Base-by-base conservation (phyloP, 2,329 filamentous ascomycete species). In the Cercospora janseana region DNA sequence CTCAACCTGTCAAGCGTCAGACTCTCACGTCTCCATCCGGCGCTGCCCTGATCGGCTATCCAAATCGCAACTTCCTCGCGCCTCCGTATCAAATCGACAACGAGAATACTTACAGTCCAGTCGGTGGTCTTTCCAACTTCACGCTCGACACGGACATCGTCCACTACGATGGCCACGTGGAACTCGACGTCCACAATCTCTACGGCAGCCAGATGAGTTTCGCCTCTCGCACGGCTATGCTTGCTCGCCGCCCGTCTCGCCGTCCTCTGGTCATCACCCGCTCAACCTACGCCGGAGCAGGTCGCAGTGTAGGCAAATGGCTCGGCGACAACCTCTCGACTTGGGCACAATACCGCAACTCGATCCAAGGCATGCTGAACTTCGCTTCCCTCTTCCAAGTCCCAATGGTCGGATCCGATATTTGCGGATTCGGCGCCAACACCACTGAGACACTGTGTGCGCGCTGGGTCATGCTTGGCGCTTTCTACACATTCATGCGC, bases 111-210 rank as follows among this genome's bases (percentile, higher is more conserved):
- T 46, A 41, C 21, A 27, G 52, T 7, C 32, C 76, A 29, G 78
- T 78, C 1, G 72, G 72, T 9, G 58, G 64, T 9, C 49, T 76
- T 1, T 69, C 66, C 0, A 67, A 71, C 44, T 62, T 61, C 26
- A 75, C 85, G 0, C 79, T 88, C 48, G 76, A 81, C 55, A 86
- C 84, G 0, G 78, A 87, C 61, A 69, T 87, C 4, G 75, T 83
- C 7, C 85, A 88, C 65, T 75, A 80, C 24, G 83, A 86, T 51
- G 85, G 85, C 1, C 70, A 83, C 31, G 73, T 75, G 13, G 81
- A 86, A 67, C 88, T 87, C 62, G 87, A 91, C 59, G 86, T 82
- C 0, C 87, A 91, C 66, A 90, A 90, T 58, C 68, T 90, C 0
- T 89, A 87, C 65, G 87, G 87, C 1, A 79, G 80, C 61, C 76